Evolutionary conservation across 345 rosid species (phyloP).

Genomic region (Schrenkiella parvula): DNA sequence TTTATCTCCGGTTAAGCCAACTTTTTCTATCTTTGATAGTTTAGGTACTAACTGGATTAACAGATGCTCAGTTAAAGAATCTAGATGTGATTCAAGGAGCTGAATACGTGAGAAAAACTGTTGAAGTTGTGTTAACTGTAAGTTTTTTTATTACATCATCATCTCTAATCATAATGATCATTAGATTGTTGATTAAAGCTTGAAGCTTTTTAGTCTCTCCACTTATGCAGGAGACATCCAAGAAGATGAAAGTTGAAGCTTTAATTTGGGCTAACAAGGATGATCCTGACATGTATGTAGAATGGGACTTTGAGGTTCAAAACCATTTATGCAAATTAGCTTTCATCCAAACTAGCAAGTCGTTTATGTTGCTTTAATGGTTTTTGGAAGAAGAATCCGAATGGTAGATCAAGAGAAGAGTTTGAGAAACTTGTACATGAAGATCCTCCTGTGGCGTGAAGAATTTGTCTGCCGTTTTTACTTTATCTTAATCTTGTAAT

Average conservation of each 20-base stretch:
- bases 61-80: slow-evolving; percentile 48
- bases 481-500: background rate
- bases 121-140: slow-evolving; percentile 41
- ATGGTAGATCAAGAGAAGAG: slow-evolving; percentile 56
- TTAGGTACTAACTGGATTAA: slow-evolving; percentile 67
- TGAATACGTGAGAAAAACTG: slow-evolving; percentile 58
- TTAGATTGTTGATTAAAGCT: background rate
- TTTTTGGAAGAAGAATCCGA: slow-evolving; percentile 70
- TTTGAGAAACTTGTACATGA: slow-evolving; percentile 48
- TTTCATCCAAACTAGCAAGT: too few species aligned
- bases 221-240: slow-evolving; percentile 50
- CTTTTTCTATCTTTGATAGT: background rate
- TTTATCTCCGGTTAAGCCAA: background rate
- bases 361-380: too few species aligned
- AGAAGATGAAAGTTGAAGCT: slow-evolving; percentile 45
- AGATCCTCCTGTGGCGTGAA: slow-evolving; percentile 19
- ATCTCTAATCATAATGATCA: background rate
- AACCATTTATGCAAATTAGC: too few species aligned
- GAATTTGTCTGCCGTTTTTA: background rate
- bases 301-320: too few species aligned
- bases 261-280: slow-evolving; percentile 56
- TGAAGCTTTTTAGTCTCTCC: background rate
- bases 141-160: background rate
- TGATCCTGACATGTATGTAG: slow-evolving; percentile 76
- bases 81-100: slow-evolving; percentile 68